A percentile compares a stretch with the other conserved stretches of the same genome.
Evolutionary conservation across 2,329 filamentous ascomycete genomes (phyloP).

Genomic region (Aspergillus floridensis): DNA sequence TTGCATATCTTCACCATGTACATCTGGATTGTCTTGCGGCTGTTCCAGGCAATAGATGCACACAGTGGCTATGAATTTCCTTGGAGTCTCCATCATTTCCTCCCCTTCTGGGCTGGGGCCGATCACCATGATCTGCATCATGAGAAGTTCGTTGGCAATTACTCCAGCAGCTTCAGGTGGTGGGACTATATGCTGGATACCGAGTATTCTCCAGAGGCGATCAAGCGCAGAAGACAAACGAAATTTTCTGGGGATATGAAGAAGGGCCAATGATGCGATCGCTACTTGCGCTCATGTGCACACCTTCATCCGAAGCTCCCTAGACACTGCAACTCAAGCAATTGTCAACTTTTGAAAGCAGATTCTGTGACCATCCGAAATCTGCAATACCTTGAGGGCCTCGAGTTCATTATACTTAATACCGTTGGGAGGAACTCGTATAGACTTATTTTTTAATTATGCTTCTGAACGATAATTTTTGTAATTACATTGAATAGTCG

Average conservation of each 20-base stretch:
- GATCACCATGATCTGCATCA: conserved; percentile 97
- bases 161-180: conserved; percentile 96
- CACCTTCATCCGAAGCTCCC: neutral
- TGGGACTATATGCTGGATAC: conserved; percentile 96
- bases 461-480: neutral
- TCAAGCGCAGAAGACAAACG: conserved; percentile 73
- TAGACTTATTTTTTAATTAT: neutral
- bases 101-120: conserved; percentile 97
- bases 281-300: neutral
- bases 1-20: conserved; percentile 98
- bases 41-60: conserved; percentile 97
- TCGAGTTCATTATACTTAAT: neutral
- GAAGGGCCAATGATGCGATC: conserved; percentile 27
- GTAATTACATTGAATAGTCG: no score
- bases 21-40: conserved; percentile 84
- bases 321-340: neutral
- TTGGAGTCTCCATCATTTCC: conserved; percentile 90
- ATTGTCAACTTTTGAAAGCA: neutral
- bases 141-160: conserved; percentile 98
- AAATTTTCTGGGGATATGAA: conserved; percentile 24
- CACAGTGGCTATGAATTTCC: conserved; percentile 99
- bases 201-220: conserved; percentile 83
- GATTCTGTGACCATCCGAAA: neutral
- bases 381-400: neutral
- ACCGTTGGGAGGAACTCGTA: neutral